phyloP scores from a whole-genome alignment of 1,284 basidiomycete genomes.

The Papiliotrema flavescens region DNA sequence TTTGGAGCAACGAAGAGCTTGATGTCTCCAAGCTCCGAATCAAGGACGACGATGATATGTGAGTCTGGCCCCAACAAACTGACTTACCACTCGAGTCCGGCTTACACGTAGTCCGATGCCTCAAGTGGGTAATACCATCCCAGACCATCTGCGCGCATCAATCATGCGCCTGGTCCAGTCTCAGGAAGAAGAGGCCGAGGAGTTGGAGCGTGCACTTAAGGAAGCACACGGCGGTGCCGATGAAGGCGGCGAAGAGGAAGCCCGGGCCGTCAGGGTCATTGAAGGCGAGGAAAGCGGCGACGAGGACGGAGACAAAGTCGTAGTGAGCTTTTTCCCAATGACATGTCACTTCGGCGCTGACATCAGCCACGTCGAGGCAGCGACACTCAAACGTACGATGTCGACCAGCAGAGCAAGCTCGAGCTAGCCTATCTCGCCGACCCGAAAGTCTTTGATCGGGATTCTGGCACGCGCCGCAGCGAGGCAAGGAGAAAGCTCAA shows the following conservation, averaged over 20 bases:
- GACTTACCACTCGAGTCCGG: background rate
- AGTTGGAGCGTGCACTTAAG: conserved; percentile 53
- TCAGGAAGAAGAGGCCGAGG: conserved; percentile 64
- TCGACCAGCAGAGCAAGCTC: conserved; percentile 58
- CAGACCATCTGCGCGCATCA: conserved; percentile 71
- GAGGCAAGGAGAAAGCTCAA: conserved; percentile 63
- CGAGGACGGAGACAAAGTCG: conserved; percentile 10
- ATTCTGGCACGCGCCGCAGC: conserved; percentile 64
- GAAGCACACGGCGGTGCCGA: conserved; percentile 34
- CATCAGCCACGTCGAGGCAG: background rate
- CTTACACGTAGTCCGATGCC: conserved; percentile 44
- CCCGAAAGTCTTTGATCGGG: conserved; percentile 70
- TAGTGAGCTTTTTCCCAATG: conserved; percentile 4
- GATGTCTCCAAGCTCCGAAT: conserved; percentile 60
- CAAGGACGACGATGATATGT: conserved; percentile 54
- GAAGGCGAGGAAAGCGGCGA: conserved; percentile 22
- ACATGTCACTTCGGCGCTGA: background rate
- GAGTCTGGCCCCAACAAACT: background rate
- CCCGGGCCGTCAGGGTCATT: conserved; percentile 13
- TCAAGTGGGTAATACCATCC: conserved; percentile 57
- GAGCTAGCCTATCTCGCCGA: conserved; percentile 69
- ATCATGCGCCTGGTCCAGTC: conserved; percentile 71
- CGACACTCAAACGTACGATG: conserved; percentile 7
- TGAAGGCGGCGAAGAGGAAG: conserved; percentile 27
- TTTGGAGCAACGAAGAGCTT: conserved; percentile 61